Base-by-base conservation (phyloP, 805 yeast species). In the Nematodospora valgi region DNA sequence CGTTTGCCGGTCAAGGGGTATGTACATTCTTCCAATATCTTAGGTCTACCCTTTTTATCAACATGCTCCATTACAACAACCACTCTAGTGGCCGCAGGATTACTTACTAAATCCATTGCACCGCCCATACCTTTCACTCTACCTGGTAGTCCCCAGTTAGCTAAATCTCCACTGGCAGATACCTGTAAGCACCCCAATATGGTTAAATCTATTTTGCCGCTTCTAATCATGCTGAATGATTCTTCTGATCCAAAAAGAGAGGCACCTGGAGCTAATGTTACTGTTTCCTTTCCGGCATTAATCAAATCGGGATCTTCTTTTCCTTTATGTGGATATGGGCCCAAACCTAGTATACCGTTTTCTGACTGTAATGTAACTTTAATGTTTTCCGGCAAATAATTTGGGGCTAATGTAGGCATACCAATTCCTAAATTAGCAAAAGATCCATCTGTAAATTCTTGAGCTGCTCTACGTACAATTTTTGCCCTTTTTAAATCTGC, bases 131-230 rank as follows among this genome's bases (percentile, higher is more conserved):
- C 77, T 47, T 68, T 70, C 28, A 72, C 64, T 39, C 62, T 55
- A 6, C 76, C 76, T 1, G 78, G 76, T 4, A 72, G 55, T 17
- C 70, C 74, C 76, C 77, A 72, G 48, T 72, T 72, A 25, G 78
- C 77, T 24, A 72, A 59, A 38, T 72, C 77, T 24, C 77, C 77
- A 30, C 41, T 52, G 28, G 59, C 57, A 1, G 74, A 64, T 5
- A 72, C 76, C 47, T 72, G 76, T 52, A 72, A 58, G 9, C 73
- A 76, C 4, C 78, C 78, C 11, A 72, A 53, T 27, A 72, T 59
- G 1, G 75, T 61, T 38, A 68, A 46, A 38, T 64, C 57, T 27
- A 72, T 56, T 42, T 64, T 61, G 6, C 77, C 77, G 5, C 70
- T 56, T 23, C 78, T 57, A 29, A 72, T 72, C 71, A 72, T 64